These are phyloP conservation scores for Sclerotinia sclerotiorum DNA, from an alignment of 2,329 filamentous ascomycete genomes.

Conservation along the genomic window DNA sequence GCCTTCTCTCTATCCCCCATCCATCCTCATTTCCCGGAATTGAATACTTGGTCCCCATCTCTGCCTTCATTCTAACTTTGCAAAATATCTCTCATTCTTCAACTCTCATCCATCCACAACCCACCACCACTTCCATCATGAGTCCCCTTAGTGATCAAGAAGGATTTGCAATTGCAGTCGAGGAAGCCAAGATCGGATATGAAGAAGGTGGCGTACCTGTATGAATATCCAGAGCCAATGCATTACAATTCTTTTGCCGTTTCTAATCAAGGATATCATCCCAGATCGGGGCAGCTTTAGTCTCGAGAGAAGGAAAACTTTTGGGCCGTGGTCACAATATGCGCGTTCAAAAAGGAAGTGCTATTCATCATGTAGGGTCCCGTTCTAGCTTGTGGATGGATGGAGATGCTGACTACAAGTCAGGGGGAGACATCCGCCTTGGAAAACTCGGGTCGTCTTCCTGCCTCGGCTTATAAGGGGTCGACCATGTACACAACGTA, in stretches of 20 bases:
- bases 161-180: constrained; percentile 48
- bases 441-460: constrained; percentile 70
- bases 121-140: constrained; percentile 2
- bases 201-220: constrained; percentile 52
- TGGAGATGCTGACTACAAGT: background rate
- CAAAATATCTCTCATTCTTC: background rate
- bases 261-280: constrained; percentile 2
- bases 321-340: constrained; percentile 73
- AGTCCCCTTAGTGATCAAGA: constrained; percentile 42
- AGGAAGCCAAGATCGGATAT: constrained; percentile 49
- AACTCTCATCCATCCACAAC: background rate
- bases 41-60: background rate
- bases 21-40: background rate
- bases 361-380: constrained; percentile 65
- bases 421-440: constrained; percentile 76
- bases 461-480: constrained; percentile 65
- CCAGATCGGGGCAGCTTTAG: constrained; percentile 57
- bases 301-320: constrained; percentile 68
- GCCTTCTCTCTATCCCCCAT: background rate
- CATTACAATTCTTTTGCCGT: background rate
- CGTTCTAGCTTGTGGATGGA: background rate
- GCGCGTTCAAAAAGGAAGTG: constrained; percentile 69
- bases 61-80: background rate
- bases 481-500: constrained; percentile 79
- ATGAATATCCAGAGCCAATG: constrained; percentile 28